Evolutionary conservation across 1,284 basidiomycete genomes (phyloP).

Genomic region (Melampsora americana): DNA sequence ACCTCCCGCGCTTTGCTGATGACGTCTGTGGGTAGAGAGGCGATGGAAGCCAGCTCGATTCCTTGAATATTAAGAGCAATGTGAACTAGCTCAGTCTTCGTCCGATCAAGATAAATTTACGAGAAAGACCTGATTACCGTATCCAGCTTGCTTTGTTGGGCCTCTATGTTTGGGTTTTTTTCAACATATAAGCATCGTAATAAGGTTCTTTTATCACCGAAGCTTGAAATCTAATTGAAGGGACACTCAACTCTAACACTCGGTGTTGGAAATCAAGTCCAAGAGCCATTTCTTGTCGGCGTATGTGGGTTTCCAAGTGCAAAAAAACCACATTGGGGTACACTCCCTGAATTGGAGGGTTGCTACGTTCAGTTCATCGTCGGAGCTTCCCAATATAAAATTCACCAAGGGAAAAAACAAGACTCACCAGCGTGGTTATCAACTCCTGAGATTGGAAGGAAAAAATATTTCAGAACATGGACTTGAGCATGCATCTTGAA

Average conservation of each 20-base stretch:
- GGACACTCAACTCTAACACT: slow-evolving; percentile 28
- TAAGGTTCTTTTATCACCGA: background rate
- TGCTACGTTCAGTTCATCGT: background rate
- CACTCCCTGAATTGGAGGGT: slow-evolving; percentile 25
- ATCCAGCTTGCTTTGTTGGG: slow-evolving; percentile 26
- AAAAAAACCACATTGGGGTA: slow-evolving; percentile 43
- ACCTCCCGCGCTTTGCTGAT: slow-evolving; percentile 22
- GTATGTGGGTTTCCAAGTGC: slow-evolving; percentile 41
- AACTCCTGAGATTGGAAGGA: slow-evolving; percentile 24
- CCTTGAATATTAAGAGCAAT: background rate
- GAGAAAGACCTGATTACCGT: slow-evolving; percentile 11
- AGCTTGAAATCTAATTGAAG: background rate
- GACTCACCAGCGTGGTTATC: slow-evolving; percentile 24
- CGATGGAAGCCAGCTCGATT: slow-evolving; percentile 37
- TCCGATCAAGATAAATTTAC: background rate
- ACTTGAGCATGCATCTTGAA: background rate
- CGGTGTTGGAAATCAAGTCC: slow-evolving; percentile 41
- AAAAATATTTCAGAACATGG: background rate
- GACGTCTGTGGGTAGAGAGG: slow-evolving; percentile 35
- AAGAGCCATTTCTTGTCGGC: slow-evolving; percentile 17
- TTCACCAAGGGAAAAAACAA: background rate
- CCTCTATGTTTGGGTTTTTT: background rate
- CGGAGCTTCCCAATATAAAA: background rate
- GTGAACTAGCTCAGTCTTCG: background rate
- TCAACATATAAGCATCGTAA: background rate